Base-by-base conservation (phyloP, 2,329 filamentous ascomycete genomes). In the Aspergillus puulaauensis region DNA sequence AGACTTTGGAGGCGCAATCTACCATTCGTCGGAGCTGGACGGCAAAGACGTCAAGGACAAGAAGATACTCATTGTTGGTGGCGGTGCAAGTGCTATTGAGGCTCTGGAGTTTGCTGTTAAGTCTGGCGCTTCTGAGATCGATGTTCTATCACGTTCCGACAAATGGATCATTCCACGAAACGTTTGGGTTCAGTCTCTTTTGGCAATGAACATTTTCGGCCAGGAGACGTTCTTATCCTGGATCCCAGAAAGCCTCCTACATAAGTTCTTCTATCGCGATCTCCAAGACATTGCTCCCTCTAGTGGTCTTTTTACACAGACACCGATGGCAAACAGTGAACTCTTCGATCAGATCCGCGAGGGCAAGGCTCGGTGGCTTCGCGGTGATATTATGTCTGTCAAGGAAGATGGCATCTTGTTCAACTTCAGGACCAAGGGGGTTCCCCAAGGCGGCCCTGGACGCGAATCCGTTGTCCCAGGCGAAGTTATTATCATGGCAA, bases 101-200 rank as follows among this genome's bases (percentile, higher is more conserved):
- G 90, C 90, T 0, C 80, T 96, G 24, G 90, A 96, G 68, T 96
- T 91, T 65, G 90, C 90, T 1, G 83, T 87, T 11, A 78, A 84
- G 12, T 83, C 86, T 43, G 81, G 86, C 4, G 90, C 90, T 0
- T 77, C 79, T 7, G 86, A 90, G 66, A 87, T 88, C 0, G 87
- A 86, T 56, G 86, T 96, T 31, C 82, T 96, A 9, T 86, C 90
- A 0, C 83, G 91, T 21, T 90, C 86, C 14, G 90, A 93, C 66
- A 95, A 93, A 72, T 93, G 90, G 90, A 90, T 95, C 61, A 93
- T 93, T 52, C 91, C 91, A 0, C 83, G 91, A 8, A 95, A 96
- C 63, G 79, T 90, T 0, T 49, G 95, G 44, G 80, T 95, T 51
- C 87, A 96, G 69, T 79, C 84, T 2, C 79, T 96, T 1, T 82